Conservation (phyloP, 331 rosid genomes). For the Acacia pycnantha region DNA sequence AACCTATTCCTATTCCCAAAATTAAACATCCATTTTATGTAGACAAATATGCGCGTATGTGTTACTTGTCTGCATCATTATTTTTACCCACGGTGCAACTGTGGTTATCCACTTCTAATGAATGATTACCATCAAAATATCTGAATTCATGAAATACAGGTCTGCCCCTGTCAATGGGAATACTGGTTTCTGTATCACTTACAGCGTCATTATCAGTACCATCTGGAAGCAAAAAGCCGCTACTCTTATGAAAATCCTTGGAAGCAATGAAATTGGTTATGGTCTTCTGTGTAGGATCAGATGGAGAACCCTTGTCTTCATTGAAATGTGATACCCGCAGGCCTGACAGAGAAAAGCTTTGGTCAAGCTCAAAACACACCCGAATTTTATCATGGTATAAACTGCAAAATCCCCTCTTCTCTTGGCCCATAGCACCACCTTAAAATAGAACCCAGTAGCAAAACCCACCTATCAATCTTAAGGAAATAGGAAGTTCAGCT, state of each 20-base stretch:
- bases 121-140: slow-evolving; percentile 40
- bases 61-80: slow-evolving; percentile 36
- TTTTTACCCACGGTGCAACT: slow-evolving; percentile 32
- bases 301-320: slow-evolving; percentile 49
- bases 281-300: slow-evolving; percentile 76
- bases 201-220: slow-evolving; percentile 30
- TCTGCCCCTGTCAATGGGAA: slow-evolving; percentile 34
- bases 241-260: slow-evolving; percentile 47
- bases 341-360: slow-evolving; percentile 48
- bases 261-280: slow-evolving; percentile 61
- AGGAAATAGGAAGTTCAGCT: slow-evolving; percentile 87
- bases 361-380: slow-evolving; percentile 26
- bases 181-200: slow-evolving; percentile 48
- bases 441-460: slow-evolving; percentile 7
- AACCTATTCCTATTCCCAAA: not conserved
- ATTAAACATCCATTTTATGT: slow-evolving; percentile 22
- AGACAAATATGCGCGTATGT: not conserved
- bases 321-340: slow-evolving; percentile 76
- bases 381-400: slow-evolving; percentile 17
- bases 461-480: slow-evolving; percentile 78
- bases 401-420: slow-evolving; percentile 21
- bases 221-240: slow-evolving; percentile 37
- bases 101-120: slow-evolving; percentile 30
- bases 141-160: slow-evolving; percentile 25
- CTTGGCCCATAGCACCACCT: slow-evolving; percentile 14